These are phyloP conservation scores for Mesembryanthemum crystallinum DNA, from an alignment of 148 eudicot genomes.

Conservation along the genomic window DNA sequence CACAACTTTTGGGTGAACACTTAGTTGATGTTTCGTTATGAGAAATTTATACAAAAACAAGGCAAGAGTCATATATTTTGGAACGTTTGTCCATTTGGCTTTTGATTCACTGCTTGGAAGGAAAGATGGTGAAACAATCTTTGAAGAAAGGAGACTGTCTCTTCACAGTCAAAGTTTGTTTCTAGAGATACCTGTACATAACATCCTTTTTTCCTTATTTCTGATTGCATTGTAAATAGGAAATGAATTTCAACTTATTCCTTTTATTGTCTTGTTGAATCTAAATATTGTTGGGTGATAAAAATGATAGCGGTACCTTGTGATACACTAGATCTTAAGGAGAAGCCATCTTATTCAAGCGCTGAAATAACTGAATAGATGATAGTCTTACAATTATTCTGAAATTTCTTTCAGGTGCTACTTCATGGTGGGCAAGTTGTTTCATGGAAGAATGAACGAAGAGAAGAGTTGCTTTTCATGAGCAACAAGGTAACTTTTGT, in stretches of 20 bases:
- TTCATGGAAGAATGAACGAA: conserved; percentile 75
- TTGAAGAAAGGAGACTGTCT: neutral
- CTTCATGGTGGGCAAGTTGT: conserved; percentile 72
- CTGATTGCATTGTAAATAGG: neutral
- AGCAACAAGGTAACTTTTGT: conserved; percentile 56
- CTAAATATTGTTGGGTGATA: neutral
- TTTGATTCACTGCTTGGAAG: neutral
- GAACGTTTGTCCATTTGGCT: neutral
- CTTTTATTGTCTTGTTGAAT: neutral
- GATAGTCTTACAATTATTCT: neutral
- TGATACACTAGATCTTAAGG: neutral
- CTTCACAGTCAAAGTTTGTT: neutral
- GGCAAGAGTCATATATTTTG: neutral
- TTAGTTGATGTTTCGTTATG: neutral
- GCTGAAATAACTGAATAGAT: neutral
- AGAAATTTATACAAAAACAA: no score
- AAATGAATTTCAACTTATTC: neutral
- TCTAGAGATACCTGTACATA: neutral
- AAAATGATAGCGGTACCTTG: neutral
- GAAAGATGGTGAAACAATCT: neutral
- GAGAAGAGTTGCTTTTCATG: conserved; percentile 74
- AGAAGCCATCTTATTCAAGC: neutral
- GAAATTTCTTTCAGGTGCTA: conserved; percentile 46
- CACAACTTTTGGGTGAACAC: no score
- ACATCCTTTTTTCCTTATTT: neutral